These are phyloP conservation scores for Citrus australasica DNA, from an alignment of 345 rosid species.

Conservation along the genomic window DNA sequence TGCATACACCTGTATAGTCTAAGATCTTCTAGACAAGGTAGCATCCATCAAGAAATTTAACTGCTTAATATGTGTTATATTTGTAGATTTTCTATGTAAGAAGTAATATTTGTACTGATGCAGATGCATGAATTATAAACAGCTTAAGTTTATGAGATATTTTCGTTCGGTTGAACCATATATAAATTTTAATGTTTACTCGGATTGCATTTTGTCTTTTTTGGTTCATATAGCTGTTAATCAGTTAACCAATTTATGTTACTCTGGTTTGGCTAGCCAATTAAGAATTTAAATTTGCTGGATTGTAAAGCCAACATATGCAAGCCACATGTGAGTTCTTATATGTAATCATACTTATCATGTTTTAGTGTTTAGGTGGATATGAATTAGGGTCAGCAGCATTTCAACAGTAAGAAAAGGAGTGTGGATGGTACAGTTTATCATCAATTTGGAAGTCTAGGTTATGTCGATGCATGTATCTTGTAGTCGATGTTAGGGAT, in stretches of 20 bases:
- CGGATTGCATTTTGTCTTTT: neutral
- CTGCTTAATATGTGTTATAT: neutral
- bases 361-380: neutral
- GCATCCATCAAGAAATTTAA: neutral
- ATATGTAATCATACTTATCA: neutral
- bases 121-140: neutral
- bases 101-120: no score
- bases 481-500: neutral
- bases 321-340: neutral
- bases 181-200: neutral
- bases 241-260: neutral
- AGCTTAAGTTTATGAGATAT: neutral
- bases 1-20: neutral
- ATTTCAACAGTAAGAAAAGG: neutral
- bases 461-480: neutral
- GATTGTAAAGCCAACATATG: neutral
- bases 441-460: neutral
- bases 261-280: neutral
- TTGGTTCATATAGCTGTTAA: neutral
- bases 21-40: neutral
- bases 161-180: neutral
- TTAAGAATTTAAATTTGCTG: neutral
- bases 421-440: neutral
- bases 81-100: neutral
- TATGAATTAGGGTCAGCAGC: neutral